Conservation (phyloP, 75 land plant genomes). For the Sequoia sempervirens region DNA sequence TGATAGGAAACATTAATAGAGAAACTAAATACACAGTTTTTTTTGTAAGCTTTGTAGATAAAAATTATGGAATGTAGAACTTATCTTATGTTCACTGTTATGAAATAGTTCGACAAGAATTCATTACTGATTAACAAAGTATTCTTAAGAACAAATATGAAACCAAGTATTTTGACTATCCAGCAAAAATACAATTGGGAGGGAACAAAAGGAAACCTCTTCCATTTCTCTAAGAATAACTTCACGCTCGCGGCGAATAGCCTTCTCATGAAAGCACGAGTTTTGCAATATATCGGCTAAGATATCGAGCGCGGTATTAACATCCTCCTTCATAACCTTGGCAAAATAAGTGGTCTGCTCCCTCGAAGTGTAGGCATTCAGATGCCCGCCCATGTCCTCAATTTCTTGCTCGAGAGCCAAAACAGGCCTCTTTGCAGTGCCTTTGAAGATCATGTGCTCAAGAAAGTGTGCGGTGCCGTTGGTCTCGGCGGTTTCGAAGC, state of each 20-base stretch:
- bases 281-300: constrained; percentile 49
- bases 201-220: constrained; percentile 23
- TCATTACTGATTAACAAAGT: neutral
- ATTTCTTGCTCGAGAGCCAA: constrained; percentile 42
- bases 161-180: neutral
- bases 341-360: constrained; percentile 59
- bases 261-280: constrained; percentile 26
- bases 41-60: no score
- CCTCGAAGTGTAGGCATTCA: constrained; percentile 56
- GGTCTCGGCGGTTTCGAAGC: constrained; percentile 41
- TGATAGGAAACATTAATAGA: no score
- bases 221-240: constrained; percentile 61
- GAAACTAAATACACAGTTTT: no score
- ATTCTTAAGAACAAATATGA: neutral
- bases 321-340: constrained; percentile 30
- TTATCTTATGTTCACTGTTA: no score
- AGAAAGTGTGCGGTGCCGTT: constrained; percentile 59
- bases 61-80: no score
- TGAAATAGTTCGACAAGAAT: no score
- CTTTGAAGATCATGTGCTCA: constrained; percentile 64
- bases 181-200: neutral
- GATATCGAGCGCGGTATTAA: constrained; percentile 31
- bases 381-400: constrained; percentile 50
- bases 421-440: constrained; percentile 31
- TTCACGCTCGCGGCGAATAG: constrained; percentile 36